Conservation (phyloP, 164 flowering plant species). For the Umbellularia californica region DNA sequence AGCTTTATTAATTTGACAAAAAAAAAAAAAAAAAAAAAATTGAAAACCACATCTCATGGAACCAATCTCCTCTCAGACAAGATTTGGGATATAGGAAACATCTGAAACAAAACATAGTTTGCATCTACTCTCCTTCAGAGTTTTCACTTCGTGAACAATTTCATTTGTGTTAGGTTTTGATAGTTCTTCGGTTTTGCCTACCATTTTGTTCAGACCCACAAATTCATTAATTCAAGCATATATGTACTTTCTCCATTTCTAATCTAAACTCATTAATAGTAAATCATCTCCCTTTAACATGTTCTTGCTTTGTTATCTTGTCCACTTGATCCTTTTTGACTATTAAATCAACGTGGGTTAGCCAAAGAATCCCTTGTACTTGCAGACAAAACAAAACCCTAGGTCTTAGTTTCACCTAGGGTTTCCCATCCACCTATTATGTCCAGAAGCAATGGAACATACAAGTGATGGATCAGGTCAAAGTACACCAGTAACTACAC, state of each 20-base stretch:
- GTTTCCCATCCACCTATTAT: not conserved
- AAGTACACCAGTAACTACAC: constrained; percentile 7
- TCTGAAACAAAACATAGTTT: not conserved
- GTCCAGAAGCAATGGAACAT: not conserved
- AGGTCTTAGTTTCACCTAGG: not conserved
- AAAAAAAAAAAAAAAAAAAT: not conserved
- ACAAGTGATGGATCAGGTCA: not conserved
- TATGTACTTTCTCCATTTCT: not conserved
- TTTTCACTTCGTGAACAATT: not conserved
- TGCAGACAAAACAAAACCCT: not conserved
- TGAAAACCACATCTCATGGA: not conserved
- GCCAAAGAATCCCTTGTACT: not conserved
- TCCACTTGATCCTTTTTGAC: not conserved
- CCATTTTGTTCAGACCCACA: not conserved
- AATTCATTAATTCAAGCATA: not conserved
- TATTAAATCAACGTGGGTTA: not conserved
- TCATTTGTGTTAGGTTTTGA: not conserved
- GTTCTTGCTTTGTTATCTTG: not conserved
- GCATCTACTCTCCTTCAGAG: not conserved
- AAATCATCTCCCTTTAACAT: not conserved
- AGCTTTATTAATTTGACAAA: not conserved
- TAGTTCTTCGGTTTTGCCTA: not conserved
- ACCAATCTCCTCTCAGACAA: not conserved
- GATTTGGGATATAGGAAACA: not conserved
- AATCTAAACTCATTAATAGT: not conserved